These are phyloP conservation scores for Ceraceosorus bombacis DNA, from an alignment of 1,284 basidiomycete species.

Conservation along the genomic window DNA sequence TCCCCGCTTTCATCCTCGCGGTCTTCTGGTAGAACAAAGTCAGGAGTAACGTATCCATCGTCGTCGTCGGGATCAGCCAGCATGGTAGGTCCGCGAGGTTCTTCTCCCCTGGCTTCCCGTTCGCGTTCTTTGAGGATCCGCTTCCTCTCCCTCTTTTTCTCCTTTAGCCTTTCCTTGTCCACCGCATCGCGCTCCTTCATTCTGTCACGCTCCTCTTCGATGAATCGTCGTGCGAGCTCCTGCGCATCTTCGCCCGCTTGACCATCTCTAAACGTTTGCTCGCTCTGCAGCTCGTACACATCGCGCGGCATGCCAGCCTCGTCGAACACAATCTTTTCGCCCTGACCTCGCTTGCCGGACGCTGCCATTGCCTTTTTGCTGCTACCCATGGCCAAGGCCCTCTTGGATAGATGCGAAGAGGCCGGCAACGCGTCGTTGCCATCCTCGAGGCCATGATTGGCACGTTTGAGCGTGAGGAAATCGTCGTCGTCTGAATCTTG, in stretches of 20 bases:
- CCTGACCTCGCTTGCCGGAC: slow-evolving; percentile 74
- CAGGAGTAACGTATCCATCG: slow-evolving; percentile 42
- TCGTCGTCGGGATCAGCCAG: slow-evolving; percentile 48
- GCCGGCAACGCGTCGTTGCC: slow-evolving; percentile 15
- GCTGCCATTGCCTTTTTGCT: slow-evolving; percentile 70
- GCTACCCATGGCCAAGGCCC: slow-evolving; percentile 63
- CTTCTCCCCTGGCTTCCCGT: slow-evolving; percentile 51
- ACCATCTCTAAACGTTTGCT: slow-evolving; percentile 66
- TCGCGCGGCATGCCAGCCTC: slow-evolving; percentile 54
- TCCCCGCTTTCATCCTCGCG: slow-evolving; percentile 13
- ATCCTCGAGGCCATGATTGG: slow-evolving; percentile 66
- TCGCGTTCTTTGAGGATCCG: slow-evolving; percentile 79
- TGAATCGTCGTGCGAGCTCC: slow-evolving; percentile 67
- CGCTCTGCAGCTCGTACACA: slow-evolving; percentile 63
- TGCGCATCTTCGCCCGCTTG: slow-evolving; percentile 51
- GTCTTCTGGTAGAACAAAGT: slow-evolving; percentile 29
- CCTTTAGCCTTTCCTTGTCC: slow-evolving; percentile 42
- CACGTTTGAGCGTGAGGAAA: slow-evolving; percentile 86
- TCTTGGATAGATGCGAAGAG: slow-evolving; percentile 55
- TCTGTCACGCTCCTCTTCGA: slow-evolving; percentile 71
- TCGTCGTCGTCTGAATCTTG: slow-evolving; percentile 52
- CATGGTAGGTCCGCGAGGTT: slow-evolving; percentile 20
- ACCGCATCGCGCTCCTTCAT: slow-evolving; percentile 62
- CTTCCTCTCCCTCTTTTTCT: slow-evolving; percentile 51
- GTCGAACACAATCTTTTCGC: slow-evolving; percentile 74